Percentiles rank a stretch among this genome's conserved stretches.
Conservation (phyloP, 495 filamentous ascomycete genomes). For the Penicillium coprophilum region DNA sequence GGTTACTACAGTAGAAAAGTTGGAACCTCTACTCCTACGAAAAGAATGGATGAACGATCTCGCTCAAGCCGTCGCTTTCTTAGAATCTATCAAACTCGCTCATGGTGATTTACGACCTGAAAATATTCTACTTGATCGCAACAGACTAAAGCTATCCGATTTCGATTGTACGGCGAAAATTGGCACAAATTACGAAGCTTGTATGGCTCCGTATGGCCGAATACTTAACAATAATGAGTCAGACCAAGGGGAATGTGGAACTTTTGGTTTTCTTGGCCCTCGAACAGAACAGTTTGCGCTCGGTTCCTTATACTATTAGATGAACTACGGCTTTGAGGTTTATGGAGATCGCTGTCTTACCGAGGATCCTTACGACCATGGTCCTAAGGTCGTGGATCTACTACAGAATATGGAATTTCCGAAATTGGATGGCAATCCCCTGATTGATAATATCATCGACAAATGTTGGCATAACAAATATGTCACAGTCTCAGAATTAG, state of each 20-base stretch:
- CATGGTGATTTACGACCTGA: conserved; percentile 35
- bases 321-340: conserved; percentile 42
- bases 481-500: conserved; percentile 31
- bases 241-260: conserved; percentile 28
- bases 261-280: conserved; percentile 31
- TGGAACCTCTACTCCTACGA: conserved; percentile 36
- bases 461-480: conserved; percentile 40
- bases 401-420: conserved; percentile 38
- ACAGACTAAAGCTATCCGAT: conserved; percentile 32
- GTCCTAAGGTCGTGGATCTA: conserved; percentile 29
- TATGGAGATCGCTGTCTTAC: conserved; percentile 34
- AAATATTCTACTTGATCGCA: conserved; percentile 30
- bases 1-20: conserved; percentile 30
- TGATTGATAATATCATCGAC: conserved; percentile 37
- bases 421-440: conserved; percentile 26
- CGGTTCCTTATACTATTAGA: conserved; percentile 39
- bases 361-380: conserved; percentile 35
- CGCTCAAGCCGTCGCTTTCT: conserved; percentile 37
- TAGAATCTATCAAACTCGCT: conserved; percentile 40
- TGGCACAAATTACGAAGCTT: conserved; percentile 31
- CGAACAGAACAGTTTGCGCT: conserved; percentile 41
- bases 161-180: conserved; percentile 34
- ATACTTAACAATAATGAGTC: conserved; percentile 26
- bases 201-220: conserved; percentile 28
- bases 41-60: conserved; percentile 41